Conservation (phyloP, 164 flowering plant species). For the Echeveria elegans region DNA sequence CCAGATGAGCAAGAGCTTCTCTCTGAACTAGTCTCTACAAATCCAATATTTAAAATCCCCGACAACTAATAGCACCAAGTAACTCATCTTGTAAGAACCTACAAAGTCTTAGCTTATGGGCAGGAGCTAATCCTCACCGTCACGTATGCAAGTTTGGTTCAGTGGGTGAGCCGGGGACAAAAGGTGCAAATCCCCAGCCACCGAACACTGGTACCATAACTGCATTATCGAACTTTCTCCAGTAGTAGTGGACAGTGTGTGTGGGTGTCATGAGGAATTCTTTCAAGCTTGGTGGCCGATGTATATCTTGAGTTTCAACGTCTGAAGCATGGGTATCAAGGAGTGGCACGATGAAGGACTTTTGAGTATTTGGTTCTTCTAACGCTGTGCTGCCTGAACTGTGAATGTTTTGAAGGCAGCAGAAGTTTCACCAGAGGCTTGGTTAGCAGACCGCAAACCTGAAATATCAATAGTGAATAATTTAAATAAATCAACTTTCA, state of each 20-base stretch:
- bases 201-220: slow-evolving; percentile 92
- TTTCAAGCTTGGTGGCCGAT: slow-evolving; percentile 62
- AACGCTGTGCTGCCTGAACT: slow-evolving; percentile 37
- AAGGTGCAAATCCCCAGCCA: slow-evolving; percentile 87
- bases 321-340: slow-evolving; percentile 43
- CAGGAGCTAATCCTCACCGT: slow-evolving; percentile 9
- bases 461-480: too few species aligned
- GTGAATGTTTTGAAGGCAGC: slow-evolving; percentile 38
- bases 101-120: too few species aligned
- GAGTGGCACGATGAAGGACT: slow-evolving; percentile 53
- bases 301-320: slow-evolving; percentile 18
- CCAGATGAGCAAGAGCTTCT: too few species aligned
- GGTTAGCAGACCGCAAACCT: slow-evolving; percentile 71
- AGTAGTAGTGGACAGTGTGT: slow-evolving; percentile 65
- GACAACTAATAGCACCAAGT: too few species aligned
- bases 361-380: slow-evolving; percentile 53
- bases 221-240: too few species aligned
- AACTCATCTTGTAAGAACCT: too few species aligned
- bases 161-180: too few species aligned
- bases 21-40: too few species aligned
- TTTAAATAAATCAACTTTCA: too few species aligned
- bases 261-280: slow-evolving; percentile 52
- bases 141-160: slow-evolving; percentile 30
- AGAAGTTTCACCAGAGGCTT: slow-evolving; percentile 60
- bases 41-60: too few species aligned